Percentiles rank a stretch among this genome's conserved stretches.
phyloP scores from a whole-genome alignment of 768 basidiomycete species.

The Agaricus bisporus region DNA sequence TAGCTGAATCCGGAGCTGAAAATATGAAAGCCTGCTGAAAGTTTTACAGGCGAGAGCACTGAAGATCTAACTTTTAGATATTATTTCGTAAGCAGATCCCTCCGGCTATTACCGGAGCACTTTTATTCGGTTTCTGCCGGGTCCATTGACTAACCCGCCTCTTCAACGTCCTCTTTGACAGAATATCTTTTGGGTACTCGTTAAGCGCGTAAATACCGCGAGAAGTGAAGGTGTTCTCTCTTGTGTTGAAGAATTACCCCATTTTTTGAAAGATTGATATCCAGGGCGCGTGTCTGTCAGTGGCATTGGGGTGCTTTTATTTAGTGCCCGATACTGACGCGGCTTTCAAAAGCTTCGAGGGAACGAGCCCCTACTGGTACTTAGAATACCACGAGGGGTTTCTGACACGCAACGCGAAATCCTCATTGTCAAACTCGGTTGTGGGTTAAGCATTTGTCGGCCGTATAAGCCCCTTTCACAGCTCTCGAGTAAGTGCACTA shows the following conservation, averaged over 20 bases:
- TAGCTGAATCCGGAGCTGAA: too few relatives aligned
- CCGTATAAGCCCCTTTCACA: not conserved
- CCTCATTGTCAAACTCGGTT: slow-evolving; percentile 6
- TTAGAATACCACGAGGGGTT: not conserved
- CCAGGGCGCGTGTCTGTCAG: not conserved
- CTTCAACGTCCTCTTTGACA: too few relatives aligned
- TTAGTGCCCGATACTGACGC: not conserved
- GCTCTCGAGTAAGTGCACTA: not conserved
- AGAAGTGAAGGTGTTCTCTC: not conserved
- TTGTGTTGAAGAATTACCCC: not conserved
- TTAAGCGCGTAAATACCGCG: not conserved
- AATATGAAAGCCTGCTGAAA: too few relatives aligned
- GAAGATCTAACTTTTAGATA: too few relatives aligned
- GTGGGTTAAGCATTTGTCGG: not conserved
- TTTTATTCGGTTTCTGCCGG: too few relatives aligned
- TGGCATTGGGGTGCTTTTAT: slow-evolving; percentile 7
- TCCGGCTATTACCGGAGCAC: too few relatives aligned
- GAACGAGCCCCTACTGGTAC: not conserved
- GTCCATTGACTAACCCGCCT: too few relatives aligned
- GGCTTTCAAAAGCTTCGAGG: slow-evolving; percentile 4
- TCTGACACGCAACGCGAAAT: slow-evolving; percentile 6
- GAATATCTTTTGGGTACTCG: too few relatives aligned
- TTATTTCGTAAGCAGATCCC: too few relatives aligned
- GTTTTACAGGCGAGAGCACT: too few relatives aligned
- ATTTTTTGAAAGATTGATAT: not conserved